These are phyloP conservation scores for Metarhizium rileyi DNA, from an alignment of 2,329 filamentous ascomycete genomes.

Conservation along the genomic window DNA sequence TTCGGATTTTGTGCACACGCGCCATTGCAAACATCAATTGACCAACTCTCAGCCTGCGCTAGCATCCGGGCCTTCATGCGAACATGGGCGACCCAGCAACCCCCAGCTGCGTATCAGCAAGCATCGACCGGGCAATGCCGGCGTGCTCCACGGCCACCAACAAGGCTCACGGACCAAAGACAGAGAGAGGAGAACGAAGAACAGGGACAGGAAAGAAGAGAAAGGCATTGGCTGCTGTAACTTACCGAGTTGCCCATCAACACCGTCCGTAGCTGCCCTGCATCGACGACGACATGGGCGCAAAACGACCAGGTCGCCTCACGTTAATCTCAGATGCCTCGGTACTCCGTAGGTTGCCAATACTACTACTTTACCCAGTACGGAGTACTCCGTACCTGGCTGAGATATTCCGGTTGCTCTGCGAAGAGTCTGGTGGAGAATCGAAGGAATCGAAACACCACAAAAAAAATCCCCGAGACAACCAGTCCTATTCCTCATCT, in stretches of 20 bases:
- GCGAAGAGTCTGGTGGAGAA: conserved; percentile 6
- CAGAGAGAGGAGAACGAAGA: background rate
- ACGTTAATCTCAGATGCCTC: no score
- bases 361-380: no score
- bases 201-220: no score
- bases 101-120: background rate
- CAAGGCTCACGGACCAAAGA: background rate
- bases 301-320: background rate
- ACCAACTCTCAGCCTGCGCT: background rate
- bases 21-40: background rate
- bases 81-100: background rate
- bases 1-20: no score
- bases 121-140: background rate
- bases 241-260: background rate
- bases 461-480: conserved; percentile 1
- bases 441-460: conserved; percentile 6
- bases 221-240: no score
- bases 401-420: conserved; percentile 5
- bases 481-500: background rate
- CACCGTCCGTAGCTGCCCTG: background rate
- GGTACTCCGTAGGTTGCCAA: no score
- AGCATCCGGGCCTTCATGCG: background rate
- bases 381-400: no score
- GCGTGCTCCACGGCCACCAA: background rate
- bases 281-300: no score